Base-by-base conservation (phyloP, 805 yeast species). In the Candida insectorum region DNA sequence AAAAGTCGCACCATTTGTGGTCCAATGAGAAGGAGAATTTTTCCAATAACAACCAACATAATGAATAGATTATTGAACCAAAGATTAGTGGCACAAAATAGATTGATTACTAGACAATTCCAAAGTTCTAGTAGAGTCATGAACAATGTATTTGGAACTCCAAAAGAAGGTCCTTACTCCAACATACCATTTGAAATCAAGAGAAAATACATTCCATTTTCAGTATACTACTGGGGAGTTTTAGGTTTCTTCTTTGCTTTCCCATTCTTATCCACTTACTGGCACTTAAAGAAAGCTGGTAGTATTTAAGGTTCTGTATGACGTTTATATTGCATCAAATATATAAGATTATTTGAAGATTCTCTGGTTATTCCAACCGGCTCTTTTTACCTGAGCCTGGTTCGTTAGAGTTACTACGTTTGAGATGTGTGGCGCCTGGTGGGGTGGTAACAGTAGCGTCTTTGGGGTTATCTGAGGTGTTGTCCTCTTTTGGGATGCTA, bases 171-270 rank as follows among this genome's bases (percentile, higher is more conserved):
- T 56, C 80, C 81, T 30, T 93, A 93, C 81, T 71, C 83, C 54
- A 91, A 93, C 77, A 58, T 91, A 45, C 98, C 98, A 47, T 93
- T 91, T 79, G 79, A 79, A 75, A 95, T 91, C 44, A 88, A 87
- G 76, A 88, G 95, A 76, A 84, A 79, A 71, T 43, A 34, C 28
- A 75, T 91, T 47, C 97, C 97, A 48, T 88, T 75, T 62, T 85
- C 80, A 48, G 69, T 87, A 33, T 73, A 82, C 47, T 95, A 83
- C 73, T 82, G 85, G 73, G 78, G 88, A 34, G 82, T 79, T 69
- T 72, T 82, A 47, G 77, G 83, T 4, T 48, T 55, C 48, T 60
- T 62, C 54, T 61, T 61, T 41, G 51, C 62, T 32, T 64, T 66
- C 63, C 97, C 97, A 57, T 83, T 86, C 71, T 70, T 83, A 54